Base-by-base conservation (phyloP, 2,329 filamentous ascomycete genomes). In the Chaetomium strumarium region DNA sequence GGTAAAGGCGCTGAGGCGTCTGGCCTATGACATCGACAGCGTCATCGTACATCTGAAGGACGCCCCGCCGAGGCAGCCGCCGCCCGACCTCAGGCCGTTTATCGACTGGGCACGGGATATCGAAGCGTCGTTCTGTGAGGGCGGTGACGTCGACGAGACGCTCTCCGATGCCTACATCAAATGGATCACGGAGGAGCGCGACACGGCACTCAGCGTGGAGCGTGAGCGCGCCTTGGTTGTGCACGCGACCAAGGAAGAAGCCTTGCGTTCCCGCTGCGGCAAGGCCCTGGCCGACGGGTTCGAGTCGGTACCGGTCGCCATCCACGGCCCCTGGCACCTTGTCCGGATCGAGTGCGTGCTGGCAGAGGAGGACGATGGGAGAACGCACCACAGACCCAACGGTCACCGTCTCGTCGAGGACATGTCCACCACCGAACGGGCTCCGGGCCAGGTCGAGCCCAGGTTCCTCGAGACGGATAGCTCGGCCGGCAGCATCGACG, bases 321-420 rank as follows among this genome's bases (percentile, higher is more conserved):
- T 51, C 10, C 51, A 53, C 31, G 51, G 51, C 1, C 51, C 51
- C 2, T 53, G 51, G 51, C 17, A 34, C 3, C 17, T 53, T 1
- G 51, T 53, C 10, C 16, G 13, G 8, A 24, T 5, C 5, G 45
- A 34, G 10, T 44, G 40, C 37, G 24, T 24, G 16, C 17, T 13
- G 16, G 39, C 16, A 3, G 45, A 53, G 34, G 33, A 14, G 11
- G 30, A 16, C 9, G 20, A 17, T 10, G 39, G 45, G 13, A n/a
- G n/a, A n/a, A 19, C 33, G 17, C 51, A 53, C 19, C 51, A 53
- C 16, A 12, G 45, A 14, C 51, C 51, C 2, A 49, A 48, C 29
- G 4, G 40, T 9, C 9, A 2, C 17, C 11, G 12, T 13, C 3
- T 29, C 6, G 43, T 29, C 3, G 43, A 16, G 17, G 31, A 37